Percentiles rank a stretch among this genome's conserved stretches.
Evolutionary conservation across 2,329 filamentous ascomycete genomes (phyloP).

Genomic region (Gyromitra esculenta): DNA sequence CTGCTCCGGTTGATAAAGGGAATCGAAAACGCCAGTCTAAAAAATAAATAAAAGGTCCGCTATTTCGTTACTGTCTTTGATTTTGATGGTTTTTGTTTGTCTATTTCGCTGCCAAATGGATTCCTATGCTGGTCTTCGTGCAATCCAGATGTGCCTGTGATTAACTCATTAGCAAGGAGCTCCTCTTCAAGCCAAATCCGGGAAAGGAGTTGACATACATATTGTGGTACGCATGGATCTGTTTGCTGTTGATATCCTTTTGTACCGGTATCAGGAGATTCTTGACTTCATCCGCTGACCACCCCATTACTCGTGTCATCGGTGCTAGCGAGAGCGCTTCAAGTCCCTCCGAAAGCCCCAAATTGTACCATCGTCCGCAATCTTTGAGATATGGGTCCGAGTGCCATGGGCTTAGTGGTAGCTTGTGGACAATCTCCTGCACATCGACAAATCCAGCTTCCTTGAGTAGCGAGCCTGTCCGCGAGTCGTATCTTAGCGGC

Average conservation of each 20-base stretch:
- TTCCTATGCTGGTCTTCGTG: slow-evolving; percentile 56
- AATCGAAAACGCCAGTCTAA: slow-evolving; percentile 46
- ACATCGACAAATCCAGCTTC: slow-evolving; percentile 82
- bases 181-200: slow-evolving; percentile 8
- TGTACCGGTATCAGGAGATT: slow-evolving; percentile 72
- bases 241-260: slow-evolving; percentile 74
- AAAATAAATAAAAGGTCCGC: slow-evolving; percentile 20
- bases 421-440: slow-evolving; percentile 72
- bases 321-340: slow-evolving; percentile 78
- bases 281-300: slow-evolving; percentile 71
- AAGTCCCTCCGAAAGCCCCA: slow-evolving; percentile 77
- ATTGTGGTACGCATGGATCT: slow-evolving; percentile 76
- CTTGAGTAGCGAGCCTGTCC: slow-evolving; percentile 70
- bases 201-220: slow-evolving; percentile 69
- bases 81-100: slow-evolving; percentile 13
- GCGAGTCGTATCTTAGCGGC: slow-evolving; percentile 72
- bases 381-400: slow-evolving; percentile 71
- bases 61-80: slow-evolving; percentile 48
- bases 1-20: slow-evolving; percentile 24
- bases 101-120: slow-evolving; percentile 9
- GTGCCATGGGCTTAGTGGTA: slow-evolving; percentile 80
- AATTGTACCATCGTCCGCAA: slow-evolving; percentile 83
- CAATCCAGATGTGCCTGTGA: slow-evolving; percentile 59
- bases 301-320: slow-evolving; percentile 72
- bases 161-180: slow-evolving; percentile 29